Evolutionary conservation across 805 yeast species (phyloP), one percentile per base, ranked within the genome.

Genomic region (Kazachstania kunashirensis): DNA sequence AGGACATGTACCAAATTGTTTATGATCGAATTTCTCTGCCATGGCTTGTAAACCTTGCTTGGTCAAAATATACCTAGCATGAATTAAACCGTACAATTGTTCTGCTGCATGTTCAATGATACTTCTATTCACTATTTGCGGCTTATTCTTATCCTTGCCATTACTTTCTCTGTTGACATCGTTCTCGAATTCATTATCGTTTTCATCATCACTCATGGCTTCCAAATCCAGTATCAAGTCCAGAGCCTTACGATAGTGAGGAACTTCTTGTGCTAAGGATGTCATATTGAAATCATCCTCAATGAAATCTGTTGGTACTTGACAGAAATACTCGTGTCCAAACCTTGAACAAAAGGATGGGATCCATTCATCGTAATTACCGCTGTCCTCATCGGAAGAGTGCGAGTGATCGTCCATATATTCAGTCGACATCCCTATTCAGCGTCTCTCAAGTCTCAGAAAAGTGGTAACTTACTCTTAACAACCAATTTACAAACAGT

Each of bases 251-350:
- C 89, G 67, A 59, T 88, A 92, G 55, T 79, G 84, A 4, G 96
- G 95, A 8, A 92, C 95, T 40, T 83, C 76, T 46, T 79, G 72
- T 23, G 81, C 70, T 36, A 92, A 68, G 1, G 97, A 96, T 1
- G 97, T 88, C 51, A 92, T 69, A 56, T 92, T 92, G 69, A 92
- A 92, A 48, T 92, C 97, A 60, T 92, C 98, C 50, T 88, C 96
- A 42, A 92, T 84, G 59, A 86, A 92, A 34, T 85, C 96, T 33
- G 83, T 85, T 1, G 86, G 71, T 5, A 92, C 95, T 48, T 88
- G 94, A 30, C 88, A 94, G 59, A 86, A 86, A 57, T 79, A 89
- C 54, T 92, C 94, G 56, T 84, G 89, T 17, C 89, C 89, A 51
- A 79, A 80, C 48, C 75, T 65, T 32, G 80, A 71, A 54, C 94